These are phyloP conservation scores for Metrosideros polymorpha DNA, from an alignment of 441 rosid species.

Conservation along the genomic window DNA sequence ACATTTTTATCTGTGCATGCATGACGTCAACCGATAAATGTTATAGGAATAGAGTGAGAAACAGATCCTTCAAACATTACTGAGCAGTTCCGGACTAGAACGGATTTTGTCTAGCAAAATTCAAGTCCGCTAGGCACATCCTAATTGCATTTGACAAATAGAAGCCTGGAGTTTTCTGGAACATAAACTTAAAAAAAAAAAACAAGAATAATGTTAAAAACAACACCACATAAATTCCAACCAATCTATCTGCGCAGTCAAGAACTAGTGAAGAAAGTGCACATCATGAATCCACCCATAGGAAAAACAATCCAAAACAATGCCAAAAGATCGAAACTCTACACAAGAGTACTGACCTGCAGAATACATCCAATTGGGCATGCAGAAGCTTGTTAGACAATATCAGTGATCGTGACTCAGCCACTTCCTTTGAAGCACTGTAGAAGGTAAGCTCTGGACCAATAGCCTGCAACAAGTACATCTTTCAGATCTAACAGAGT, in stretches of 20 bases:
- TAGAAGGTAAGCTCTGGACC: slow-evolving; percentile 97
- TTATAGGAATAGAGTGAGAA: neutral
- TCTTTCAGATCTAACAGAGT: neutral
- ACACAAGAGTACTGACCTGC: slow-evolving; percentile 37
- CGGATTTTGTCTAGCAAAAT: neutral
- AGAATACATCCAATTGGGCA: slow-evolving; percentile 79
- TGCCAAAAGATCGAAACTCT: neutral
- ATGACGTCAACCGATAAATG: too few species aligned
- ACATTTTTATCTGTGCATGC: neutral
- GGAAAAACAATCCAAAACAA: neutral
- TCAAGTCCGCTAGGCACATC: neutral
- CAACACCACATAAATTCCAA: neutral
- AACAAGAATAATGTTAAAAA: neutral
- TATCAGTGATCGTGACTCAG: slow-evolving; percentile 35
- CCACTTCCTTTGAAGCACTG: slow-evolving; percentile 67
- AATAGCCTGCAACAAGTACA: slow-evolving; percentile 53
- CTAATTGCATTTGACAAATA: neutral
- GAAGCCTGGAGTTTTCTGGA: neutral
- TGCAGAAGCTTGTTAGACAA: slow-evolving; percentile 90
- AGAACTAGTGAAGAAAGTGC: neutral
- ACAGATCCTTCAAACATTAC: neutral
- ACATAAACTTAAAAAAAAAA: neutral
- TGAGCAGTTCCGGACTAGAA: neutral
- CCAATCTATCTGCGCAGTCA: neutral
- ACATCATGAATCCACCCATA: neutral